Percentiles rank a stretch among this genome's conserved stretches.
These are phyloP conservation scores for Cladophialophora exuberans DNA, from an alignment of 2,329 filamentous ascomycete species.

Conservation along the genomic window DNA sequence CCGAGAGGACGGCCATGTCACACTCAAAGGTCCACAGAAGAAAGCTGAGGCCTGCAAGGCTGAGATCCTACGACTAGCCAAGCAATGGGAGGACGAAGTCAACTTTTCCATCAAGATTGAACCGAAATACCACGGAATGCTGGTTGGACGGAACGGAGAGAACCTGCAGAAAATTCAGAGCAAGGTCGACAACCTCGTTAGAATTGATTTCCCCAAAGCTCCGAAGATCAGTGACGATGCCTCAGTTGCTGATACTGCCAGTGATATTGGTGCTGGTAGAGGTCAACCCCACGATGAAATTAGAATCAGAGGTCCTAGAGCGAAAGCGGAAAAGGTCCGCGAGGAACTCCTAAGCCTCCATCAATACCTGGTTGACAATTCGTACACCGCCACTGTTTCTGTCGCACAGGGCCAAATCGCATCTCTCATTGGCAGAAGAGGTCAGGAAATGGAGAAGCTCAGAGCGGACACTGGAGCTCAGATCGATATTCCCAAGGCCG, in stretches of 20 bases:
- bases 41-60: conserved; percentile 87
- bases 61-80: conserved; percentile 77
- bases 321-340: conserved; percentile 86
- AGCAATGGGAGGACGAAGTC: conserved; percentile 87
- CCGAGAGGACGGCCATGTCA: conserved; percentile 82
- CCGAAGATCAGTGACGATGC: conserved; percentile 66
- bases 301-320: conserved; percentile 85
- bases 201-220: conserved; percentile 88
- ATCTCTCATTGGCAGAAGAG: conserved; percentile 89
- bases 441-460: conserved; percentile 86
- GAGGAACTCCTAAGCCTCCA: conserved; percentile 88
- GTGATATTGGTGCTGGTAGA: conserved; percentile 63
- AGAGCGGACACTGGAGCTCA: conserved; percentile 81
- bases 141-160: conserved; percentile 85
- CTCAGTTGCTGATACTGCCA: conserved; percentile 68
- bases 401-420: conserved; percentile 91
- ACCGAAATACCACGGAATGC: conserved; percentile 88
- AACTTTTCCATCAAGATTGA: conserved; percentile 87
- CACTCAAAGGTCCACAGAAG: conserved; percentile 92
- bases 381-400: conserved; percentile 74
- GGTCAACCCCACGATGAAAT: conserved; percentile 87
- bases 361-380: conserved; percentile 89
- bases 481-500: conserved; percentile 87
- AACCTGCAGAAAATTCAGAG: conserved; percentile 92
- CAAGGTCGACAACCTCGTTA: conserved; percentile 75